Base-by-base conservation (phyloP, 495 filamentous ascomycete species). In the Neurospora sp. region DNA sequence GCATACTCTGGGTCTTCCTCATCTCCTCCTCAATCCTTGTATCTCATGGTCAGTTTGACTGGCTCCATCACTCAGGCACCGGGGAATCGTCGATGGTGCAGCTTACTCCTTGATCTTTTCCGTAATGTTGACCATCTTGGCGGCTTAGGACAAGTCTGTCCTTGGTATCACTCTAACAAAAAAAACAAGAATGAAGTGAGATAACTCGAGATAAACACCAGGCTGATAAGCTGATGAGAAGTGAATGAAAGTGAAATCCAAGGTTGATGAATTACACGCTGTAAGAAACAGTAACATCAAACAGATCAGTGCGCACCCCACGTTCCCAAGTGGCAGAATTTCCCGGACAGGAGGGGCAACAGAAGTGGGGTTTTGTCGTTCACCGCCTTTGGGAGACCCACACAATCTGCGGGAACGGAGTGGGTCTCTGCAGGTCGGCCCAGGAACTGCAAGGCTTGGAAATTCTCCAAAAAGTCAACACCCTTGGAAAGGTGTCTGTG, bases 21-120 rank as follows among this genome's bases (percentile, higher is more conserved):
- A 99, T 99, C 91, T 99, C 96, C 86, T 96, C 94, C 88, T 99
- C 96, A 76, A 99, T 99, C 89, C 96, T 66, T 97, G 75, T 22
- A 35, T 8, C 69, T 72, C 75, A 71, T 18, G 5, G 44, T 81
- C 46, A 82, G 81, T 72, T 73, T 41, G 14, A 38, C 66, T 16
- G 5, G 18, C 27, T 66, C 14, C 53, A 35, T 66, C 27, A 66
- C 16, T 14, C 46, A 42, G 31, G 44, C 31, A 68, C 44, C 22
- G 2, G 1, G 2, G 31, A 22, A 1, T 41, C 22, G 9, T 20
- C 53, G 12, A 14, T 22, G 1, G 61, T 3, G 39, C 42, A 7
- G 82, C 91, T 78, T 84, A 96, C 94, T 97, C 94, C 85, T 98
- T 99, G 84, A 99, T 99, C 88, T 97, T 98, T 68, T 99, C 96